Evolutionary conservation across 2,329 filamentous ascomycete species (phyloP).

Genomic region (Colletotrichum magnum): DNA sequence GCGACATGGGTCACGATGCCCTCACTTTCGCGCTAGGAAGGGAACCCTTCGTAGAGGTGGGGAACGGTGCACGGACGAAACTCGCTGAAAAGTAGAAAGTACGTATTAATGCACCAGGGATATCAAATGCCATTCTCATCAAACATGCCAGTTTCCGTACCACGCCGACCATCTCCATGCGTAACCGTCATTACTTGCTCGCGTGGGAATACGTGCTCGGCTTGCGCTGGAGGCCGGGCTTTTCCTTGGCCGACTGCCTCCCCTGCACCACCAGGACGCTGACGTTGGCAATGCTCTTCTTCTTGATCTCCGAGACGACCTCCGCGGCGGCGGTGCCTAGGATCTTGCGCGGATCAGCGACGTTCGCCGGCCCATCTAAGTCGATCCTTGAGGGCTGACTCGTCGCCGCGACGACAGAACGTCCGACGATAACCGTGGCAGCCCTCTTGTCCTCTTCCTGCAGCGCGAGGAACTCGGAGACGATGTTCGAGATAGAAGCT

Average conservation of each 20-base stretch:
- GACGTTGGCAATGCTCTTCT: background rate
- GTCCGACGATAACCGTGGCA: conserved; percentile 14
- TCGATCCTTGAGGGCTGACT: background rate
- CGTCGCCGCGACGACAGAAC: background rate
- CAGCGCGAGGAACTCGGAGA: background rate
- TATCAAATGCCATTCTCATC: background rate
- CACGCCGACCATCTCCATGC: no score
- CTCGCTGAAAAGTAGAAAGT: background rate
- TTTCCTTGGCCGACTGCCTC: background rate
- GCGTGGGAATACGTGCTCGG: conserved; percentile 9
- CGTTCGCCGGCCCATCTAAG: background rate
- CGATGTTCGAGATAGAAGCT: background rate
- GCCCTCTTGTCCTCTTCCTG: background rate
- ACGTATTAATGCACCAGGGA: background rate
- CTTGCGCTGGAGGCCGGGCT: conserved; percentile 1
- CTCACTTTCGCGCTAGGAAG: background rate
- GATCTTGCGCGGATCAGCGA: background rate
- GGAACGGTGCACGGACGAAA: background rate
- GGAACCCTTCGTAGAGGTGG: background rate
- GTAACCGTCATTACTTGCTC: background rate
- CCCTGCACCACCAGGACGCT: conserved; percentile 18
- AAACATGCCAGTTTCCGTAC: background rate
- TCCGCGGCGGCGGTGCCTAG: background rate
- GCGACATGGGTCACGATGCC: conserved; percentile 19
- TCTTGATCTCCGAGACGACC: conserved; percentile 2